Base-by-base conservation (phyloP, 345 rosid species). In the Acer yangbiense region DNA sequence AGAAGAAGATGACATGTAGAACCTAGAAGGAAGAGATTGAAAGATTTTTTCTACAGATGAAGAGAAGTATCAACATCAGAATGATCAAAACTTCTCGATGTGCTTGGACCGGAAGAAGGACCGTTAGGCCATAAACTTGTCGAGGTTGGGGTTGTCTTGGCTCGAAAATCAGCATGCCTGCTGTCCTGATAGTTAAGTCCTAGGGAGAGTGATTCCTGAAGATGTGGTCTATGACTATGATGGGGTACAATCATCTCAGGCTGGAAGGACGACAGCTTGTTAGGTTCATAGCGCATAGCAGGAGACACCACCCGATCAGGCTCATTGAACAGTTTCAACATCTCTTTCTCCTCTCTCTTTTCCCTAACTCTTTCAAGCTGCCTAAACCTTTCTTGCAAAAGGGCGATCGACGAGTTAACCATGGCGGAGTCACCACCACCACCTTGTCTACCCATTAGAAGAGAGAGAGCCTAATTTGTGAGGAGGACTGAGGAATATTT, bases 41-140 rank as follows among this genome's bases (percentile, higher is more conserved):
- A 62, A 39, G 43, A 69, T 64, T 27, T 61, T 25, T 25, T 72
- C 83, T 92, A 92, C 74, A 92, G 90, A 85, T 86, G 94, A 73
- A 92, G 97, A 73, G 94, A 90, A 23, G 94, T 92, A 83, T 92
- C 97, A 58, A 92, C 91, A 87, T 89, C 94, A 76, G 87, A 77
- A 81, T 77, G 73, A 6, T 86, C 91, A 44, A 79, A 77, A 60
- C 29, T 79, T 71, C 77, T 82, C 6, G 92, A 79, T 41, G 84
- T 41, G 48, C 52, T 76, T 23, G 78, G 61, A 27, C 84, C 60
- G 18, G 82, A 46, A 9, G 82, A 46, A 9, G 71, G 67, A 23
- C 76, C 27, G 17, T 25, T 76, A 16, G 87, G 74, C 90, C 90
- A 83, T 39, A 77, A 78, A 75, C 81, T 65, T 43, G 86, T 17